These are phyloP conservation scores for Trichosanthes cucumerina DNA, from an alignment of 306 rosid species.

Conservation along the genomic window DNA sequence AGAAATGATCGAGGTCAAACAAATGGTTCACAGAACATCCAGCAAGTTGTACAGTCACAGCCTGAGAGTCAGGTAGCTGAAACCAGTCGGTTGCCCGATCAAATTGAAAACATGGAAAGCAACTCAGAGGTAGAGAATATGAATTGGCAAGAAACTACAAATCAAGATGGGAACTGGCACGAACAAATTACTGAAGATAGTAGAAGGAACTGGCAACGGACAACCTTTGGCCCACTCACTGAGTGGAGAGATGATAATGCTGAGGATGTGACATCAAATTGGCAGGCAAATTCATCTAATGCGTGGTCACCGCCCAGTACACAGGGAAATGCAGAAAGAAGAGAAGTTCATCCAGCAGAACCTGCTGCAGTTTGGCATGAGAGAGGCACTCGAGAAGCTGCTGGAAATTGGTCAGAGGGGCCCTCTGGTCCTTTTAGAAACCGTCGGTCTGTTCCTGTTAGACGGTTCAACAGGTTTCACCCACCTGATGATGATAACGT, in stretches of 20 bases:
- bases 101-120: constrained; percentile 39
- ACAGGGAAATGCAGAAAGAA: constrained; percentile 44
- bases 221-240: constrained; percentile 41
- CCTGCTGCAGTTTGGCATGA: constrained; percentile 60
- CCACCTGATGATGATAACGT: constrained; percentile 98
- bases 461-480: constrained; percentile 84
- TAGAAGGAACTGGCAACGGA: constrained; percentile 61
- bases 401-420: constrained; percentile 73
- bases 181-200: constrained; percentile 51
- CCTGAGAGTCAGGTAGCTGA: constrained; percentile 39
- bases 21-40: constrained; percentile 35
- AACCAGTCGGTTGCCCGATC: constrained; percentile 41
- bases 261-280: constrained; percentile 26
- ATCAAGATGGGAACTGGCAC: constrained; percentile 52
- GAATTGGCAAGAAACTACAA: constrained; percentile 60
- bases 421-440: constrained; percentile 64
- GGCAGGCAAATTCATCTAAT: constrained; percentile 39
- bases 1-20: constrained; percentile 44
- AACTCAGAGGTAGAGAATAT: constrained; percentile 34
- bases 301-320: constrained; percentile 62
- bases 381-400: constrained; percentile 55
- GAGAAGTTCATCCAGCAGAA: constrained; percentile 46
- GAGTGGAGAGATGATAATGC: constrained; percentile 52
- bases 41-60: constrained; percentile 53
- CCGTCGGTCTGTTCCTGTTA: constrained; percentile 57